A percentile compares a stretch with the other conserved stretches of the same genome.
These are phyloP conservation scores for Tuber indicum DNA, from an alignment of 495 filamentous ascomycete genomes.

Conservation along the genomic window DNA sequence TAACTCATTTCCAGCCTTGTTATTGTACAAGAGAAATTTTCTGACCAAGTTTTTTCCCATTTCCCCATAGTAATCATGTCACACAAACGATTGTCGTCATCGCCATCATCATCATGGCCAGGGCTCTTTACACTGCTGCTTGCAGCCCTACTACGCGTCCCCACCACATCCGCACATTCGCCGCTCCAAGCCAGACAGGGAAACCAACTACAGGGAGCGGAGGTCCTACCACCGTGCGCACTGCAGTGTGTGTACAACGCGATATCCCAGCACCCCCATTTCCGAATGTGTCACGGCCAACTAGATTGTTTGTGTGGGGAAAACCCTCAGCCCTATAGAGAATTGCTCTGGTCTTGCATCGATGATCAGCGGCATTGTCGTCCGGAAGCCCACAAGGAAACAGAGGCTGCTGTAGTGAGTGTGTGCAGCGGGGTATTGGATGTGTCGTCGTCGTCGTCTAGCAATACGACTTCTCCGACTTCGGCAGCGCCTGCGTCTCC, in stretches of 20 bases:
- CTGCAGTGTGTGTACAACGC: conserved; percentile 12
- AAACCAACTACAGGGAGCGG: conserved; percentile 8
- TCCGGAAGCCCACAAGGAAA: conserved; percentile 1
- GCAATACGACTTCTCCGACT: background rate
- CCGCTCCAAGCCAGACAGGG: conserved; percentile 9
- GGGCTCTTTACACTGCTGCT: background rate
- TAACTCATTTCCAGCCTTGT: background rate
- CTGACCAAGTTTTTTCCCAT: background rate
- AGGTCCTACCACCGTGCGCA: conserved; percentile 27
- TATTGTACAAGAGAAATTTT: background rate
- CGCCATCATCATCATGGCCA: background rate
- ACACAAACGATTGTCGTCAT: background rate
- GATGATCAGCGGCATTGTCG: background rate
- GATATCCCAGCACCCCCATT: background rate
- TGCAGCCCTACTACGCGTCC: background rate
- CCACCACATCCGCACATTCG: background rate
- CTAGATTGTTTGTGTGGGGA: conserved; percentile 18
- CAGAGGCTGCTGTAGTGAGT: conserved; percentile 6
- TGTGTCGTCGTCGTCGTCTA: background rate
- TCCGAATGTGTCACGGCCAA: background rate
- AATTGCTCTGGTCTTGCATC: conserved; percentile 26
- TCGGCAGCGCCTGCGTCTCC: background rate
- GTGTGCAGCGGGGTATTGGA: conserved; percentile 12
- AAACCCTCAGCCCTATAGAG: conserved; percentile 9
- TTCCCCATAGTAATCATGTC: background rate